Base-by-base conservation (phyloP, 768 basidiomycete species). In the Clathrus columnatus region DNA sequence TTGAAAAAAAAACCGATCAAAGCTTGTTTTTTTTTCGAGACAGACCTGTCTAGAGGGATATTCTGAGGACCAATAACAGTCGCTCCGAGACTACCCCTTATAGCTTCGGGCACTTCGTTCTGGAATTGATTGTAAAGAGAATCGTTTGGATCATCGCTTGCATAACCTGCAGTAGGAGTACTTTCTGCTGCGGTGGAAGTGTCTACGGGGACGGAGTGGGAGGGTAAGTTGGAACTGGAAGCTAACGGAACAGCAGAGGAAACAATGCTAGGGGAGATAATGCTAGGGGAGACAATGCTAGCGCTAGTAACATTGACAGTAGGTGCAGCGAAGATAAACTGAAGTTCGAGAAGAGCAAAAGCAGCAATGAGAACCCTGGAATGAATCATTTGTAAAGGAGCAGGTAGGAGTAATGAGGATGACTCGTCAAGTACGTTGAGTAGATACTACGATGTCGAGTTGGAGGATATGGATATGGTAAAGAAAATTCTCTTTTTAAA, bases 31-130 rank as follows among this genome's bases (percentile, higher is more conserved):
- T n/a, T n/a, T n/a, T n/a, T n/a, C n/a, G n/a, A n/a, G n/a, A 48
- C 46, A 1, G 14, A 55, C 24, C 74, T 50, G 50, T 81, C 74
- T n/a, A 84, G 32, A 2, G 75, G 74, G 4, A 75, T 57, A 61
- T 86, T 82, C 52, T 82, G 69, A 0, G 80, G 83, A 1, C 80
- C 84, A 1, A 85, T 61, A 51, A 85, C 71, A 4, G 54, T 56
- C 0, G 71, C 69, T 0, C 82, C 82, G 2, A 77, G 67, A 0
- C 61, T 28, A 1, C 67, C 75, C 16, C 80, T 76, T 36, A 77
- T 62, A 8, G 80, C 75, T 58, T 78, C 58, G 5, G 76, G 74
- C 30, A 61, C 42, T 46, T 54, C 64, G 7, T 62, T 61, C 32
- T 55, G 54, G 45, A 55, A 55, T 18, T 55, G 17, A 5, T 55